Conservation (phyloP, 495 filamentous ascomycete species). For the Podospora comata region DNA sequence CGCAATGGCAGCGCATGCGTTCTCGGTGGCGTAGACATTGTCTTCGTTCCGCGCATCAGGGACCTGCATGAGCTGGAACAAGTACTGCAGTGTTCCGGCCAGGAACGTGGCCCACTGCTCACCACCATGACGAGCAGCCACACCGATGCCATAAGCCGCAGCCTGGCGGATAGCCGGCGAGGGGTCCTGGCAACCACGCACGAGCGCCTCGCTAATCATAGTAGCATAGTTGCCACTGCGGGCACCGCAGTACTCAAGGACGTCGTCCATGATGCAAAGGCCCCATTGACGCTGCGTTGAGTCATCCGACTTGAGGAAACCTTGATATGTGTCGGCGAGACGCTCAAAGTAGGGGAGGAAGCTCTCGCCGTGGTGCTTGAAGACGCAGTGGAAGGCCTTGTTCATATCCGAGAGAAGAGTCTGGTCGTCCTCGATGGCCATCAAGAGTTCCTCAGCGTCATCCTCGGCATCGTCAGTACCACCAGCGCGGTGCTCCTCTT, state of each 20-base stretch:
- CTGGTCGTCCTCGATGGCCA: conserved; percentile 97
- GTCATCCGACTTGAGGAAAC: conserved; percentile 78
- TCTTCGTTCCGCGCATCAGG: conserved; percentile 83
- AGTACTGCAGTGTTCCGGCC: conserved; percentile 67
- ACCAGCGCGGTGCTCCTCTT: conserved; percentile 67
- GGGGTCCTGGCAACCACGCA: conserved; percentile 76
- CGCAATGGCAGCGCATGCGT: conserved; percentile 93
- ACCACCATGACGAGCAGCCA: conserved; percentile 92
- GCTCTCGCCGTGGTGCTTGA: conserved; percentile 82
- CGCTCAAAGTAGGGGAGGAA: conserved; percentile 89
- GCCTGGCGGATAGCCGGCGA: conserved; percentile 94
- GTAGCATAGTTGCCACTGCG: conserved; percentile 78
- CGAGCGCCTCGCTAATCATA: conserved; percentile 80
- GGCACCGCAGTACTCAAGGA: conserved; percentile 90
- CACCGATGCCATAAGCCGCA: conserved; percentile 92
- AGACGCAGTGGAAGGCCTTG: conserved; percentile 98
- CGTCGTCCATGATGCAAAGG: conserved; percentile 96
- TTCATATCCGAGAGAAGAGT: conserved; percentile 98
- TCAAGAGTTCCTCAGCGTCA: conserved; percentile 72
- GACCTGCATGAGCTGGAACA: conserved; percentile 80
- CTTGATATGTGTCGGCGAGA: conserved; percentile 76
- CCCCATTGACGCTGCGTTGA: conserved; percentile 97
- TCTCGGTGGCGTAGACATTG: conserved; percentile 93
- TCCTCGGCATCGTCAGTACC: conserved; percentile 55
- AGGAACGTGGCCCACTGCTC: conserved; percentile 78